A percentile compares a stretch with the other conserved stretches of the same genome.
Conservation (phyloP, 495 filamentous ascomycete genomes). For the Penicillium paradoxum region DNA sequence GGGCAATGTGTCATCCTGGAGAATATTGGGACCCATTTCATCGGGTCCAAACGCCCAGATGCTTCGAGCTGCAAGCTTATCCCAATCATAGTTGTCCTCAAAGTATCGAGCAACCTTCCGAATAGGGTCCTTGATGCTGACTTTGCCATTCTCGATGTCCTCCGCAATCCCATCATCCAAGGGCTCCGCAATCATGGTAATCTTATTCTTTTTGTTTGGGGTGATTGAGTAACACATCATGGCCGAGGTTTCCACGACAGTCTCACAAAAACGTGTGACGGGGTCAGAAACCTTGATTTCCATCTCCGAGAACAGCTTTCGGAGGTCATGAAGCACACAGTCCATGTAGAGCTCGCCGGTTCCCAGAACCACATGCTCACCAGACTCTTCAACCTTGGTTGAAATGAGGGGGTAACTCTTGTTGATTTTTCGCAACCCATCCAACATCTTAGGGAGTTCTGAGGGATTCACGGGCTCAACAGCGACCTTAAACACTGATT, state of each 20-base stretch:
- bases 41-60: slow-evolving; percentile 99
- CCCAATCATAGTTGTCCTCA: slow-evolving; percentile 96
- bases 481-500: slow-evolving; percentile 96
- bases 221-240: slow-evolving; percentile 98
- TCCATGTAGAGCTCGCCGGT: slow-evolving; percentile 99
- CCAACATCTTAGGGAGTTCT: slow-evolving; percentile 98
- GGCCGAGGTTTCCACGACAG: slow-evolving; percentile 92
- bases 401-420: slow-evolving; percentile 94
- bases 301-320: slow-evolving; percentile 95
- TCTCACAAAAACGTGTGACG: slow-evolving; percentile 96
- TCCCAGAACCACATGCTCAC: slow-evolving; percentile 90
- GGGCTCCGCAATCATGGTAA: slow-evolving; percentile 96
- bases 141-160: slow-evolving; percentile 87
- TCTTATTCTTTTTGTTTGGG: slow-evolving; percentile 98
- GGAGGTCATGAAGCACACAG: slow-evolving; percentile 93
- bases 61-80: slow-evolving; percentile 85
- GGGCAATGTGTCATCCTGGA: slow-evolving; percentile 93
- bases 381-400: slow-evolving; percentile 98
- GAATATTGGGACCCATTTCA: slow-evolving; percentile 89
- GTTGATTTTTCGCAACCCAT: slow-evolving; percentile 93
- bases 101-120: slow-evolving; percentile 95
- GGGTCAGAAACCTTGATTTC: slow-evolving; percentile 98
- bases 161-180: slow-evolving; percentile 91
- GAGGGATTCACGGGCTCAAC: slow-evolving; percentile 98
- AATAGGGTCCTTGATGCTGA: slow-evolving; percentile 88